A percentile compares a stretch with the other conserved stretches of the same genome.
phyloP scores from a whole-genome alignment of 140 eudicot genomes.

The Senecio squalidus region DNA sequence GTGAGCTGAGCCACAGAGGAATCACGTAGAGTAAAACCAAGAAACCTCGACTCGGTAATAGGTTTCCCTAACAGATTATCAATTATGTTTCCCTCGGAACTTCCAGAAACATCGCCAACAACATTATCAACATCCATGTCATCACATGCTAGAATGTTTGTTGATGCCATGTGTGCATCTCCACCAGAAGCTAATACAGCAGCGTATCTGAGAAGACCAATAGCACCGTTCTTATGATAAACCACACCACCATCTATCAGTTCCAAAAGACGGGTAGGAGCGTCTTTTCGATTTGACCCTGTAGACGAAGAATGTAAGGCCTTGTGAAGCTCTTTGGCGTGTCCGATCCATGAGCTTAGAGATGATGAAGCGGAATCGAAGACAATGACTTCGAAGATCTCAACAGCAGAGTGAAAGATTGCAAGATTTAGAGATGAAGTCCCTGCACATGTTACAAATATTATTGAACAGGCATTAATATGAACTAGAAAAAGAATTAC shows the following conservation, averaged over 20 bases:
- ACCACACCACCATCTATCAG: slow-evolving; percentile 92
- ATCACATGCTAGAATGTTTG: slow-evolving; percentile 77
- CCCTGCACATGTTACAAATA: slow-evolving; percentile 41
- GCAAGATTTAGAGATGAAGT: slow-evolving; percentile 79
- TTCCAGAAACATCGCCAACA: slow-evolving; percentile 65
- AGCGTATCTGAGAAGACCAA: slow-evolving; percentile 79
- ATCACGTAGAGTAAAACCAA: slow-evolving; percentile 86
- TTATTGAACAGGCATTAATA: slow-evolving; percentile 1
- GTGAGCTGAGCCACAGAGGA: slow-evolving; percentile 88
- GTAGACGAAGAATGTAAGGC: slow-evolving; percentile 91
- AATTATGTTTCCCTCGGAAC: slow-evolving; percentile 72
- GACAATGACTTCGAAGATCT: slow-evolving; percentile 82
- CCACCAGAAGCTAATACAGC: slow-evolving; percentile 97
- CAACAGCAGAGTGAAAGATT: slow-evolving; percentile 90
- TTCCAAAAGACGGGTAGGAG: slow-evolving; percentile 88
- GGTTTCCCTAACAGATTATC: slow-evolving; percentile 90
- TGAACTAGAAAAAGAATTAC: neutral
- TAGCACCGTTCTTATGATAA: slow-evolving; percentile 84
- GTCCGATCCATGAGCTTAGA: slow-evolving; percentile 77
- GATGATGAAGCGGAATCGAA: slow-evolving; percentile 82
- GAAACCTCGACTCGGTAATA: slow-evolving; percentile 74
- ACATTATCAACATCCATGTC: slow-evolving; percentile 82
- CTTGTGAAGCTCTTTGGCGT: slow-evolving; percentile 83
- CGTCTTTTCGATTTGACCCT: slow-evolving; percentile 93
- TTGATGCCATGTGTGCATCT: slow-evolving; percentile 84